Evolutionary conservation across 2,329 filamentous ascomycete species (phyloP).

Genomic region (Hypoxylon sp.): DNA sequence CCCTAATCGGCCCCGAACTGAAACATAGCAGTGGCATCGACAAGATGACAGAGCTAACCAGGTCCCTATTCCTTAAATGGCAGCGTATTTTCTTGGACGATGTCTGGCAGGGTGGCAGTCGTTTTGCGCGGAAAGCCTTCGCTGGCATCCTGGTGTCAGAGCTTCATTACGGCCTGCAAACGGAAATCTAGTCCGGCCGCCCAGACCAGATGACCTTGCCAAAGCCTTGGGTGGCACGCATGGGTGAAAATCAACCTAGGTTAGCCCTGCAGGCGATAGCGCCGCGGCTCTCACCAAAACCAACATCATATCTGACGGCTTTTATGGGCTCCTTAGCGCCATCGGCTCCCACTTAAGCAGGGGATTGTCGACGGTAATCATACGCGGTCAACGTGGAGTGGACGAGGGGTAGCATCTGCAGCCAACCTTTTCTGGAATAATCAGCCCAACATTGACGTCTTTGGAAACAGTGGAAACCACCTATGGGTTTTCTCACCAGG

Average conservation of each 20-base stretch:
- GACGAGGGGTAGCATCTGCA: slow-evolving; percentile 50
- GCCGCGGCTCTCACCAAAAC: slow-evolving; percentile 46
- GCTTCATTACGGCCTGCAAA: slow-evolving; percentile 43
- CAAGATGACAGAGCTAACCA: slow-evolving; percentile 31
- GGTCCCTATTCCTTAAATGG: slow-evolving; percentile 34
- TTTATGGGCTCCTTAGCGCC: slow-evolving; percentile 45
- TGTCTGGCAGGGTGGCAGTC: slow-evolving; percentile 41
- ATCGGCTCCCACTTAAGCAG: slow-evolving; percentile 46
- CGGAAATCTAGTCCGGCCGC: slow-evolving; percentile 46
- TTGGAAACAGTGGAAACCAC: slow-evolving; percentile 44
- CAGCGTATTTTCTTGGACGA: slow-evolving; percentile 33
- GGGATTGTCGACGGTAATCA: slow-evolving; percentile 47
- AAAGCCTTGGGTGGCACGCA: slow-evolving; percentile 38
- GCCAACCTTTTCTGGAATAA: slow-evolving; percentile 46
- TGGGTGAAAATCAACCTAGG: slow-evolving; percentile 32
- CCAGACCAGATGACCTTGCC: slow-evolving; percentile 45
- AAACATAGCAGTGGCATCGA: slow-evolving; percentile 33
- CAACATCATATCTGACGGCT: slow-evolving; percentile 48
- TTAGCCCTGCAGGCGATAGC: slow-evolving; percentile 46
- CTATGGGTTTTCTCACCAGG: slow-evolving; percentile 41
- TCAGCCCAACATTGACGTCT: slow-evolving; percentile 48
- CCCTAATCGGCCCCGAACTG: slow-evolving; percentile 30
- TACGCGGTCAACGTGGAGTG: slow-evolving; percentile 48
- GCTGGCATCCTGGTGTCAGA: slow-evolving; percentile 38
- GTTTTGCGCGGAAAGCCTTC: slow-evolving; percentile 41